These are phyloP conservation scores for Taphrina wiesneri DNA, from an alignment of 1,139 yeast genomes.

Conservation along the genomic window DNA sequence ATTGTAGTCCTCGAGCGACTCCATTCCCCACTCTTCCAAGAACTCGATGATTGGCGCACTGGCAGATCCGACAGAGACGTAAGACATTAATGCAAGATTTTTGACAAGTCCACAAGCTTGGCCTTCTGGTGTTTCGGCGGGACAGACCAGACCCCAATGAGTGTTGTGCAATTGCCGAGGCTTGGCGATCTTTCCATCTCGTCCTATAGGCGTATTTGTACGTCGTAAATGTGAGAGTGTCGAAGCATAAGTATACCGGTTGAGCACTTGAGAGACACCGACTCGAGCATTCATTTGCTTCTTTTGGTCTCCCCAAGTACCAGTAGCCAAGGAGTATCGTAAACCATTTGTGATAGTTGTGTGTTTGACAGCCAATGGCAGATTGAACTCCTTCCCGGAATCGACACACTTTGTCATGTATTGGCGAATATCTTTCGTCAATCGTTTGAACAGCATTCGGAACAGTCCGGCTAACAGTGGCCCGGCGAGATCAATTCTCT, in stretches of 20 bases:
- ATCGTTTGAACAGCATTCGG: constrained; percentile 88
- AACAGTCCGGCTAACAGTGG: constrained; percentile 93
- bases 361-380: constrained; percentile 94
- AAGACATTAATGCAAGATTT: constrained; percentile 91
- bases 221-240: constrained; percentile 97
- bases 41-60: constrained; percentile 91
- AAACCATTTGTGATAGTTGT: constrained; percentile 96
- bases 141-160: constrained; percentile 99
- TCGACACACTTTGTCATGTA: constrained; percentile 99
- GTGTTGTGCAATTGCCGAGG: constrained; percentile 99
- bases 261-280: constrained; percentile 98
- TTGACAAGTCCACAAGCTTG: constrained; percentile 99
- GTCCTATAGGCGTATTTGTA: constrained; percentile 97
- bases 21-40: constrained; percentile 99
- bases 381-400: constrained; percentile 92
- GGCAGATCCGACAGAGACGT: constrained; percentile 97
- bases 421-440: constrained; percentile 91
- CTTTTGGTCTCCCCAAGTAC: constrained; percentile 99
- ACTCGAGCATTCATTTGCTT: constrained; percentile 99
- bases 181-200: constrained; percentile 97
- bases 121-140: constrained; percentile 99
- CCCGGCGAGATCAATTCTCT: constrained; percentile 97
- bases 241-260: constrained; percentile 95
- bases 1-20: constrained; percentile 91
- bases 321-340: constrained; percentile 96